A percentile compares a stretch with the other conserved stretches of the same genome.
Evolutionary conservation across 1,139 yeast species (phyloP).

Genomic region (Blastobotrys raffinosifermentans): DNA sequence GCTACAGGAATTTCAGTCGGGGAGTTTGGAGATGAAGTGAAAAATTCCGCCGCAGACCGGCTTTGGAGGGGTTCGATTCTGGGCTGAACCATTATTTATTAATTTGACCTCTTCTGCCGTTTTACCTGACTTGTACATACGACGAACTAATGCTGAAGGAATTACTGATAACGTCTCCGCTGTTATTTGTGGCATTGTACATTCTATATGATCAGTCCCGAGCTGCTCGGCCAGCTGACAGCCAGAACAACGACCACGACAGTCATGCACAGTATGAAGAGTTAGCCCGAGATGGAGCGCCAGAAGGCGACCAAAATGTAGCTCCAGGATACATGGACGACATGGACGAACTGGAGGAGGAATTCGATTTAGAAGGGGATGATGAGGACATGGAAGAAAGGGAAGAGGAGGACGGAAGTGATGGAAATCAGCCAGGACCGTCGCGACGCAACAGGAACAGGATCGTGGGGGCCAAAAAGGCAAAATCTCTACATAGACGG

Average conservation of each 20-base stretch:
- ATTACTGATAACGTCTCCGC: slow-evolving; percentile 11
- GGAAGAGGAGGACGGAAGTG: slow-evolving; percentile 9
- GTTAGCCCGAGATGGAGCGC: neutral
- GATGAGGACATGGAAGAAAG: slow-evolving; percentile 7
- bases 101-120: too few relatives aligned
- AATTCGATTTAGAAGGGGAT: slow-evolving; percentile 9
- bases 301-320: slow-evolving; percentile 3
- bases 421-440: slow-evolving; percentile 4
- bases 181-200: slow-evolving; percentile 7
- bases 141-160: slow-evolving; percentile 14
- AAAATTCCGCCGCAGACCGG: too few relatives aligned
- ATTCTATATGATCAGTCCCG: slow-evolving; percentile 7
- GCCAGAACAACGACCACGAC: slow-evolving; percentile 5
- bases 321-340: too few relatives aligned
- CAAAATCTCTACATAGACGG: slow-evolving; percentile 28
- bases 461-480: slow-evolving; percentile 30
- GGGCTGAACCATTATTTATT: too few relatives aligned
- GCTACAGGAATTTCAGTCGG: too few relatives aligned
- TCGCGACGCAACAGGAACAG: slow-evolving; percentile 11
- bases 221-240: slow-evolving; percentile 1
- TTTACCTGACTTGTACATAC: too few relatives aligned
- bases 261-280: neutral
- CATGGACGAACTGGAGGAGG: slow-evolving; percentile 7
- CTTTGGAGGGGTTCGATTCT: too few relatives aligned
- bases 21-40: too few relatives aligned